Evolutionary conservation across 306 rosid species (phyloP), one percentile per base, ranked within the genome.

Genomic region (Pyrus pyrifolia): DNA sequence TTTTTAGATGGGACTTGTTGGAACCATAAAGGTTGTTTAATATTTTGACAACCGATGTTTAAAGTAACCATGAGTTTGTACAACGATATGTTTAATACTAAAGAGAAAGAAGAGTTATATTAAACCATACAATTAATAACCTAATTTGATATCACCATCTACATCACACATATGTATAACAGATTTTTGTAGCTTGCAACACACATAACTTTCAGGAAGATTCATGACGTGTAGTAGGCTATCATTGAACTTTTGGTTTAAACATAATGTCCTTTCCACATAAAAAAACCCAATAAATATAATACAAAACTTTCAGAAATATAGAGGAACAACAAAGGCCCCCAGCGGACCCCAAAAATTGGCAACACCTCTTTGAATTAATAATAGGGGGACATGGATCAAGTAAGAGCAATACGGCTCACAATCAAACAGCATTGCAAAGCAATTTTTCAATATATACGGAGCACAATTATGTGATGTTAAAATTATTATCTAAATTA

Each of bases 201-300:
- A 75, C 52, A 38, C 23, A 76, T 72, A 76, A 81, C 76, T 76
- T 81, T 80, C 83, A 71, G 5, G 61, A 66, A 79, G 63, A 71
- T 76, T 71, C 69, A 79, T 63, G 74, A 19, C 30, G 65, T 68
- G 22, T 30, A 53, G 61, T 70, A 49, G 30, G 59, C n/a, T 62
- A 74, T 51, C 58, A 75, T 49, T 67, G 23, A 52, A 42, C 62
- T 70, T 75, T 69, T 62, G 61, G 45, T 33, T 52, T 68, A 51
- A 73, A 69, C 74, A 23, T 51, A 62, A 76, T 63, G 84, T 58
- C 59, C 21, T 71, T 44, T 76, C 22, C 71, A 21, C 61, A 33
- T 33, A 22, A 67, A 40, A 66, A 11, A 53, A 53, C 31, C n/a
- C n/a, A 62, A 42, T 52, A 74, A 74, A 62, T 74, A 62, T 74